phyloP scores from a whole-genome alignment of 2,329 filamentous ascomycete genomes.

The Nemania abortiva region DNA sequence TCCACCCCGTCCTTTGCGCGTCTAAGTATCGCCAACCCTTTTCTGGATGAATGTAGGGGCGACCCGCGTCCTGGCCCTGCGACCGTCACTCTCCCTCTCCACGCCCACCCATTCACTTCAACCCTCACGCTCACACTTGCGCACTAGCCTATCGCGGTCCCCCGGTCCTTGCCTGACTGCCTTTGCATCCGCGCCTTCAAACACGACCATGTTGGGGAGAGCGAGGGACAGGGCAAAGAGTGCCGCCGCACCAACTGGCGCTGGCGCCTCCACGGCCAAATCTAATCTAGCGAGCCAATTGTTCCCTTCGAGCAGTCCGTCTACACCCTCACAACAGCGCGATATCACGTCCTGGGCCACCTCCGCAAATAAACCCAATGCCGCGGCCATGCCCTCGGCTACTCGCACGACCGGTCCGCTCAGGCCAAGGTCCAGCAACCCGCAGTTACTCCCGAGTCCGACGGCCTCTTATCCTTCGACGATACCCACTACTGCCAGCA shows the following conservation, averaged over 20 bases:
- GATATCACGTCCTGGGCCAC: constrained; percentile 62
- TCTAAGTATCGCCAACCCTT: constrained; percentile 7
- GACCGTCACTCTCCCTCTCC: constrained; percentile 26
- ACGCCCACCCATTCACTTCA: constrained; percentile 22
- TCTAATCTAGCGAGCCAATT: constrained; percentile 62
- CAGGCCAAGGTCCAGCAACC: constrained; percentile 53
- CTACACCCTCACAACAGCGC: constrained; percentile 53
- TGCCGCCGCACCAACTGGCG: constrained; percentile 56
- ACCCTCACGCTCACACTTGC: constrained; percentile 18
- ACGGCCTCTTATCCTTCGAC: constrained; percentile 28
- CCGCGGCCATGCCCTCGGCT: not conserved
- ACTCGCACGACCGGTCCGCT: constrained; percentile 47
- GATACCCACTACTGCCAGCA: constrained; percentile 31
- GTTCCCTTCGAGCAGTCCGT: constrained; percentile 69
- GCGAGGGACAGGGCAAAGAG: constrained; percentile 47
- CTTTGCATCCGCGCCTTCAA: constrained; percentile 22
- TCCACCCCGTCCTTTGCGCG: not conserved
- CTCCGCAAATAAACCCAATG: constrained; percentile 52
- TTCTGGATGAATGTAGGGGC: constrained; percentile 38
- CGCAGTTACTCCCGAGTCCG: constrained; percentile 40
- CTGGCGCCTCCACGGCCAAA: constrained; percentile 47
- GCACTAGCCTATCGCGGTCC: constrained; percentile 25
- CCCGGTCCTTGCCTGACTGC: constrained; percentile 34
- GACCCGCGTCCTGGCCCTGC: constrained; percentile 35
- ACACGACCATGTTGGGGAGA: constrained; percentile 48